phyloP scores from a whole-genome alignment of 2,329 filamentous ascomycete species.

The Beauveria asiatica region DNA sequence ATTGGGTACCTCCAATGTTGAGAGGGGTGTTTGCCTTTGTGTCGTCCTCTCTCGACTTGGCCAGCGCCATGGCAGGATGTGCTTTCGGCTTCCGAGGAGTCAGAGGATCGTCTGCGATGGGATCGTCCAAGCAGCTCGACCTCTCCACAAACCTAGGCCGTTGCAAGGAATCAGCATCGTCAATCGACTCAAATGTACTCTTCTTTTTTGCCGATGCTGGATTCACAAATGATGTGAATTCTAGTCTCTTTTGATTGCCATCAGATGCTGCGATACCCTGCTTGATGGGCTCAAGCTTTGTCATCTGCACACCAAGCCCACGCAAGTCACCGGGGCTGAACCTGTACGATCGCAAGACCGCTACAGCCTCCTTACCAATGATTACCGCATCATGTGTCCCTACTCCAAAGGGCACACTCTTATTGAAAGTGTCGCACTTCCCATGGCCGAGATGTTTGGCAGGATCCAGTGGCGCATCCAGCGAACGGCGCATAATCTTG shows the following conservation, averaged over 20 bases:
- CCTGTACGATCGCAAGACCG: slow-evolving; percentile 69
- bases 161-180: slow-evolving; percentile 34
- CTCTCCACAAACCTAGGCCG: slow-evolving; percentile 23
- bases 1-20: slow-evolving; percentile 82
- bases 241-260: slow-evolving; percentile 70
- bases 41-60: slow-evolving; percentile 40
- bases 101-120: slow-evolving; percentile 46
- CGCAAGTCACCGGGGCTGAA: slow-evolving; percentile 90
- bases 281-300: slow-evolving; percentile 78
- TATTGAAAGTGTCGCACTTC: slow-evolving; percentile 90
- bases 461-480: slow-evolving; percentile 82
- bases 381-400: slow-evolving; percentile 66
- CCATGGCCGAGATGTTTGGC: slow-evolving; percentile 92
- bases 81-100: slow-evolving; percentile 44
- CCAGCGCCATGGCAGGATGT: slow-evolving; percentile 46
- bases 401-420: slow-evolving; percentile 73
- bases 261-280: slow-evolving; percentile 45
- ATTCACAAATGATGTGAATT: slow-evolving; percentile 52
- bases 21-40: slow-evolving; percentile 56
- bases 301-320: slow-evolving; percentile 87
- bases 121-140: slow-evolving; percentile 33
- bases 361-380: slow-evolving; percentile 75
- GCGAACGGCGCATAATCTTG: slow-evolving; percentile 85
- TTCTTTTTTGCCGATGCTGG: slow-evolving; percentile 32
- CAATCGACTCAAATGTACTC: slow-evolving; percentile 38